phyloP scores from a whole-genome alignment of 2,329 filamentous ascomycete species.

The Aspergillus flavus region DNA sequence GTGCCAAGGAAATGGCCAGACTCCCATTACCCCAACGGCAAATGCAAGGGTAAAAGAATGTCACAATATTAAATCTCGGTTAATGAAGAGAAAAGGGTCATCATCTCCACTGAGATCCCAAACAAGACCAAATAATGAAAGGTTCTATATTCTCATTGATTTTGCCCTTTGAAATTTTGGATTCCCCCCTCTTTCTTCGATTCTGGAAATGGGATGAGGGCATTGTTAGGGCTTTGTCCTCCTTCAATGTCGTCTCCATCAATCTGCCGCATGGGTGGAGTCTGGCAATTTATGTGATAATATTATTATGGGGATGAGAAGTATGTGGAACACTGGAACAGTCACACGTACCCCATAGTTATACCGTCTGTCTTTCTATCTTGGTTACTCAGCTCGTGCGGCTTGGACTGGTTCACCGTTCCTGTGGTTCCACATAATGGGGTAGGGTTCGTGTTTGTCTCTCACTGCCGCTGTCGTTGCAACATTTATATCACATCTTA shows the following conservation, averaged over 20 bases:
- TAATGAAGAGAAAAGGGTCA: background rate
- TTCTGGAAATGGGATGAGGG: background rate
- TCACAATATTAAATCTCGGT: background rate
- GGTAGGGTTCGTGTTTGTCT: background rate
- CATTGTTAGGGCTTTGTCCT: background rate
- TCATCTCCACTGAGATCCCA: background rate
- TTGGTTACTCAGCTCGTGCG: background rate
- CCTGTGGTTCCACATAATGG: background rate
- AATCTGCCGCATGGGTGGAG: conserved; percentile 4
- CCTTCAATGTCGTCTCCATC: background rate
- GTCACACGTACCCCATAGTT: background rate
- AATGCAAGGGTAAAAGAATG: background rate
- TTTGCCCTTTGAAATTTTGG: background rate
- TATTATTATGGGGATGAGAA: background rate
- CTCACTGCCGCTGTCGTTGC: background rate
- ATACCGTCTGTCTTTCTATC: background rate
- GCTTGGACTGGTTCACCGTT: background rate
- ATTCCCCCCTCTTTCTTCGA: background rate
- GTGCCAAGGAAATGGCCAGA: background rate
- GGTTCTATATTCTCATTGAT: background rate
- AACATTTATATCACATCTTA: background rate
- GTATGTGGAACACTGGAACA: background rate
- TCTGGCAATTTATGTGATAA: conserved; percentile 3
- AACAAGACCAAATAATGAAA: background rate
- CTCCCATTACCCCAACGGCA: background rate